These are phyloP conservation scores for Diaporthe helianthi DNA, from an alignment of 2,329 filamentous ascomycete species.

Conservation along the genomic window DNA sequence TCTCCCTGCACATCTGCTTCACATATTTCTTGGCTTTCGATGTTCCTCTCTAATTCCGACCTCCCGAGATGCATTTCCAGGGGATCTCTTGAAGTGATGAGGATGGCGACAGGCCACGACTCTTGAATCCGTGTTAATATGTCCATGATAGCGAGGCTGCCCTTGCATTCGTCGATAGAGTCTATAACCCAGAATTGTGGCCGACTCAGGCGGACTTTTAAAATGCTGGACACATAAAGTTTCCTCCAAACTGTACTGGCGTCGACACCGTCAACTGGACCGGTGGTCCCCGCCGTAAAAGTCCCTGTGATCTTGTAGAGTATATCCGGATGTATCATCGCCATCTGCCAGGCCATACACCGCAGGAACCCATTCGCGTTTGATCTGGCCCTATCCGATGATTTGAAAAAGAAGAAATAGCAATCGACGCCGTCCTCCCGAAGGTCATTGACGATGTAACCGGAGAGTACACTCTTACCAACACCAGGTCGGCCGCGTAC, in stretches of 20 bases:
- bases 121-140: conserved; percentile 39
- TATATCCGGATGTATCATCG: conserved; percentile 38
- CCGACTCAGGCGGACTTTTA: conserved; percentile 35
- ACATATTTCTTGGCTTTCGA: conserved; percentile 37
- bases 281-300: conserved; percentile 21
- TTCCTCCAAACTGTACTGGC: conserved; percentile 40
- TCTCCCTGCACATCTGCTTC: conserved; percentile 39
- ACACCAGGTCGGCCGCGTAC: conserved; percentile 36
- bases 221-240: conserved; percentile 38
- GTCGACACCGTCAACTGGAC: conserved; percentile 38
- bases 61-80: conserved; percentile 32
- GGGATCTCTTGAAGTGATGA: conserved; percentile 39
- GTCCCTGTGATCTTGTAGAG: conserved; percentile 29
- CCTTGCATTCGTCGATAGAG: conserved; percentile 43
- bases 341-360: conserved; percentile 44
- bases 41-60: conserved; percentile 20
- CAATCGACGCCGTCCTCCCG: conserved; percentile 23
- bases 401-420: conserved; percentile 38
- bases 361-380: conserved; percentile 37
- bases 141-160: conserved; percentile 36
- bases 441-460: conserved; percentile 35
- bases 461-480: conserved; percentile 37
- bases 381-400: conserved; percentile 49
- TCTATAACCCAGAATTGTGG: conserved; percentile 45
- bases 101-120: conserved; percentile 39